These are phyloP conservation scores for Golubevia pallescens DNA, from an alignment of 1,284 basidiomycete genomes.

Conservation along the genomic window DNA sequence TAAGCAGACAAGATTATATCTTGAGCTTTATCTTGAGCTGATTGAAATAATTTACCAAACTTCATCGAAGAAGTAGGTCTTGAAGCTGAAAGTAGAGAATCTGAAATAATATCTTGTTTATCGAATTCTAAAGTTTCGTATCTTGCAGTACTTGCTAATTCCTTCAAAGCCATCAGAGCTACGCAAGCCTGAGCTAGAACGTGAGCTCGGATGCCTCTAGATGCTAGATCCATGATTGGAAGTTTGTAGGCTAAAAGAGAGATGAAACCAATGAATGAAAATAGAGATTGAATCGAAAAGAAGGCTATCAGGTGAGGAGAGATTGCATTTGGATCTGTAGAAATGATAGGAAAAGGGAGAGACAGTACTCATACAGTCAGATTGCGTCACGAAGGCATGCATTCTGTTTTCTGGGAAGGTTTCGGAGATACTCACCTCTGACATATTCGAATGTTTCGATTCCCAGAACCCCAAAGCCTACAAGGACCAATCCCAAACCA, in stretches of 20 bases:
- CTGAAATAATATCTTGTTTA: no score
- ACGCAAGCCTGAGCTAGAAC: slow-evolving; percentile 32
- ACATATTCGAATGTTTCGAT: slow-evolving; percentile 27
- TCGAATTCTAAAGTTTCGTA: no score
- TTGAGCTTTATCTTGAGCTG: no score
- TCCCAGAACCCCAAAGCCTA: slow-evolving; percentile 23
- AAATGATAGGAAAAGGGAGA: not conserved
- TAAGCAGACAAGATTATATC: no score
- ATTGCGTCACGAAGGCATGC: no score
- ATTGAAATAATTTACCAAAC: no score
- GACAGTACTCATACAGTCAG: no score
- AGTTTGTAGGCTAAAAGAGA: slow-evolving; percentile 24
- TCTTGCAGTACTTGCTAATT: not conserved
- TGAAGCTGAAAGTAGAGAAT: no score
- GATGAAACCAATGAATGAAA: slow-evolving; percentile 22
- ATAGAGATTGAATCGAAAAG: slow-evolving; percentile 32
- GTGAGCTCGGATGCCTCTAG: slow-evolving; percentile 31
- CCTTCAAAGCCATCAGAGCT: slow-evolving; percentile 18
- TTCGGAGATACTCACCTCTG: slow-evolving; percentile 13
- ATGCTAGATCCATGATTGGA: slow-evolving; percentile 35
- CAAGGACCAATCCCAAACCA: slow-evolving; percentile 24
- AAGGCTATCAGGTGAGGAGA: slow-evolving; percentile 32
- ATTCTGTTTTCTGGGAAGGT: not conserved
- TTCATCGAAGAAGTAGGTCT: no score
- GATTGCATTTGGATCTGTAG: slow-evolving; percentile 25